phyloP scores from a whole-genome alignment of 2,329 filamentous ascomycete genomes.

The Elsinoe ampelina region DNA sequence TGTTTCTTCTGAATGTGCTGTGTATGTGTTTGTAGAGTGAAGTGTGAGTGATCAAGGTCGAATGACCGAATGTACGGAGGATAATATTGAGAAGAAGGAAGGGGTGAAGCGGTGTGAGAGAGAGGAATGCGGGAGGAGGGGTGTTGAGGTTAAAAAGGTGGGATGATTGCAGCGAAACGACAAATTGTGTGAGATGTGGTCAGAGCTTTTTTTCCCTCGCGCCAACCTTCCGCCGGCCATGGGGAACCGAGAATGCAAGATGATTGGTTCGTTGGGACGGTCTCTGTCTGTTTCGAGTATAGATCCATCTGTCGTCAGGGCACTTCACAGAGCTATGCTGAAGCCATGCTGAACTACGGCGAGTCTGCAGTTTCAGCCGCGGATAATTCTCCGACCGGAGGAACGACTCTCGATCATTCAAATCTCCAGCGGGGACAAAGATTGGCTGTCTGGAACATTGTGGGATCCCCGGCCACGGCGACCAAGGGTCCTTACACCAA shows the following conservation, averaged over 20 bases:
- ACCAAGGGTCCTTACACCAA: background rate
- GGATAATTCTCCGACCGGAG: constrained; percentile 10
- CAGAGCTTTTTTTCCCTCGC: constrained; percentile 11
- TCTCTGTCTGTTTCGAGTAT: background rate
- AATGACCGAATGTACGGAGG: background rate
- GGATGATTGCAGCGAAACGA: constrained; percentile 10
- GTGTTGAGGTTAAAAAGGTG: constrained; percentile 11
- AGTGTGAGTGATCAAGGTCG: background rate
- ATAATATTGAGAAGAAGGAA: constrained; percentile 11
- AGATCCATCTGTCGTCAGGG: background rate
- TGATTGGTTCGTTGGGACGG: background rate
- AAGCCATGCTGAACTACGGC: background rate
- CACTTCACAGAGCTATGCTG: background rate
- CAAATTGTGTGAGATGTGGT: constrained; percentile 11
- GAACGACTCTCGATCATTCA: background rate
- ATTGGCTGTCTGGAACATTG: background rate
- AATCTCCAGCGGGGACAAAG: background rate
- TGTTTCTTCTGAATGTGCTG: constrained; percentile 11
- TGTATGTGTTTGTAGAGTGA: constrained; percentile 2
- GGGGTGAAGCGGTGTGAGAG: constrained; percentile 12
- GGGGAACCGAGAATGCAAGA: background rate
- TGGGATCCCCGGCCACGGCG: constrained; percentile 7
- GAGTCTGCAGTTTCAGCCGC: constrained; percentile 11
- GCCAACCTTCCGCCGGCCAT: background rate
- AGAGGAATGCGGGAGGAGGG: constrained; percentile 6